Evolutionary conservation across 805 yeast species (phyloP), one percentile per base, ranked within the genome.

Genomic region (Metschnikowia aberdeeniae): DNA sequence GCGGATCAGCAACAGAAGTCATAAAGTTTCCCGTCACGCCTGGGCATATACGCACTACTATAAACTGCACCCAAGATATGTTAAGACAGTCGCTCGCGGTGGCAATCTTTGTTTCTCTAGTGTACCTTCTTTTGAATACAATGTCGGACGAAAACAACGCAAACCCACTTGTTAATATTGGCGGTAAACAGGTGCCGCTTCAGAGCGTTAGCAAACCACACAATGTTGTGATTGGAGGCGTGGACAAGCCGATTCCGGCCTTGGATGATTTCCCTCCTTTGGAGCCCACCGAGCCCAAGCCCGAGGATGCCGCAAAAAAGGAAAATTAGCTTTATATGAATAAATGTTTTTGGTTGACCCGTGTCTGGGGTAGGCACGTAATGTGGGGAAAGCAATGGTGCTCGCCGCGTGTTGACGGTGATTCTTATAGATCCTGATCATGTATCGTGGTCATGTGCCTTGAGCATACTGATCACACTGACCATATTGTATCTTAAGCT

Each of bases 171-270:
- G 42, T 57, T 29, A 55, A 68, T 40, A 55, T 71, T 34, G 70
- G 68, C 17, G 73, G 72, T 36, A 60, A 58, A 44, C 54, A 53
- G 44, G 72, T 71, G 9, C 76, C 75, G 6, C 63, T 67, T 46
- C 55, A 53, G 39, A 42, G 42, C 36, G 65, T 72, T 49, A 68
- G 61, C 55, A 68, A 66, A 48, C 76, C 76, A 4, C 76, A 71
- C 45, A 41, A 48, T 34, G 57, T 49, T 32, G 53, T 55, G 20
- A 36, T 55, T 37, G 57, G 54, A 14, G 53, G 54, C 39, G 45
- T 47, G 33, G 37, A 50, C 35, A 52, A 50, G 45, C 45, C 55
- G n/a, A 41, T 50, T 20, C 55, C 55, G 13, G 43, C 49, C 32
- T 39, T 47, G 43, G 52, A 50, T 27, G 45, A 42, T 42, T 51